Base-by-base conservation (phyloP, 192 early-diverging fungal species). In the Thoreauomyces humboldtii region DNA sequence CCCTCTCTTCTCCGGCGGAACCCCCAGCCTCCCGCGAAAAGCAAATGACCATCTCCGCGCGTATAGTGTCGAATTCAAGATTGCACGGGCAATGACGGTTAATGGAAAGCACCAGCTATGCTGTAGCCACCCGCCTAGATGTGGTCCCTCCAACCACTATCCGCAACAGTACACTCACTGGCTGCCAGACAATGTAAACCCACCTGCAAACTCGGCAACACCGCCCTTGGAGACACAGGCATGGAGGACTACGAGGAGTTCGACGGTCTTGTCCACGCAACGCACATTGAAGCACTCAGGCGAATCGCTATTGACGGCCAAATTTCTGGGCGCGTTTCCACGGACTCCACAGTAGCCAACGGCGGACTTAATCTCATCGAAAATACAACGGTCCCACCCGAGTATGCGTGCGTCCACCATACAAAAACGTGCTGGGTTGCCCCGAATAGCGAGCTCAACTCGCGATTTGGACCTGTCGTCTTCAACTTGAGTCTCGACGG, bases 81-180 rank as follows among this genome's bases (percentile, higher is more conserved):
- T n/a, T n/a, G n/a, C n/a, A n/a, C n/a, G n/a, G n/a, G n/a, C n/a
- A n/a, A n/a, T n/a, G n/a, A n/a, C n/a, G n/a, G n/a, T n/a, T n/a
- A n/a, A n/a, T n/a, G n/a, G n/a, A n/a, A n/a, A n/a, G n/a, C n/a
- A n/a, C n/a, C n/a, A n/a, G n/a, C n/a, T n/a, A n/a, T n/a, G n/a
- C n/a, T n/a, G 48, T 21, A 50, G 48, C 48, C 48, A 50, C 48
- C 48, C 48, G 11, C 48, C 48, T 22, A 50, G 21, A 50, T 50
- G 48, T 21, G 48, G 48, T 50, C 48, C 48, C 48, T 7, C 11
- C 48, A 21, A 9, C 48, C 24, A 9, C 21, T 50, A 7, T 21
- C 48, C 48, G 48, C 48, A 50, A 21, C 48, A 50, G 48, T 7
- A 50, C 24, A 50, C 48, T 50, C 48, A 50, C 48, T 50, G 48